phyloP scores from a whole-genome alignment of 148 eudicot species.

The Simmondsia chinensis region DNA sequence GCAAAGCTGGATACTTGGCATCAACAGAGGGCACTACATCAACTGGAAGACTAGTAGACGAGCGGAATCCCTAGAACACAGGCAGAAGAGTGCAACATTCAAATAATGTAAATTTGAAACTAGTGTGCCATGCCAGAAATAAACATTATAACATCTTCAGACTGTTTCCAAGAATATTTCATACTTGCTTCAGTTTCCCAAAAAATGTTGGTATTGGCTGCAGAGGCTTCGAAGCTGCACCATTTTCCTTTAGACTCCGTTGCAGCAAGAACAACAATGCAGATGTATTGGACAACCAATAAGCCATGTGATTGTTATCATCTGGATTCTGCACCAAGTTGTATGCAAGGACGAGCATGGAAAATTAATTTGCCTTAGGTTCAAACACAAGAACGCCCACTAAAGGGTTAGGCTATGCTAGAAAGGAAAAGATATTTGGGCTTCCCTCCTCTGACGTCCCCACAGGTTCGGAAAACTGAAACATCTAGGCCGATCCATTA shows the following conservation, averaged over 20 bases:
- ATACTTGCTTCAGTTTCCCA: slow-evolving; percentile 86
- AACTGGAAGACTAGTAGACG: slow-evolving; percentile 42
- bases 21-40: slow-evolving; percentile 60
- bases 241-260: slow-evolving; percentile 48
- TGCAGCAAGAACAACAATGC: slow-evolving; percentile 66
- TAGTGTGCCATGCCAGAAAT: no score
- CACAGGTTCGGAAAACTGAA: no score
- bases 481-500: no score
- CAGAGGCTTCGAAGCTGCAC: slow-evolving; percentile 55
- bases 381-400: no score
- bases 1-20: slow-evolving; percentile 91
- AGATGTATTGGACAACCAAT: slow-evolving; percentile 90
- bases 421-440: no score
- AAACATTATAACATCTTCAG: not conserved
- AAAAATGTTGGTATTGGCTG: slow-evolving; percentile 78
- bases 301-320: slow-evolving; percentile 54
- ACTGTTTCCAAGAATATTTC: not conserved
- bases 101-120: no score
- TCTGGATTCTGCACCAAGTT: slow-evolving; percentile 48
- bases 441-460: no score
- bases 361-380: no score
- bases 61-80: slow-evolving; percentile 52
- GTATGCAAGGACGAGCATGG: not conserved
- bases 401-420: no score
- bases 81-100: not conserved